phyloP scores from a whole-genome alignment of 495 filamentous ascomycete genomes.

The Trichocladium uniseriatum region DNA sequence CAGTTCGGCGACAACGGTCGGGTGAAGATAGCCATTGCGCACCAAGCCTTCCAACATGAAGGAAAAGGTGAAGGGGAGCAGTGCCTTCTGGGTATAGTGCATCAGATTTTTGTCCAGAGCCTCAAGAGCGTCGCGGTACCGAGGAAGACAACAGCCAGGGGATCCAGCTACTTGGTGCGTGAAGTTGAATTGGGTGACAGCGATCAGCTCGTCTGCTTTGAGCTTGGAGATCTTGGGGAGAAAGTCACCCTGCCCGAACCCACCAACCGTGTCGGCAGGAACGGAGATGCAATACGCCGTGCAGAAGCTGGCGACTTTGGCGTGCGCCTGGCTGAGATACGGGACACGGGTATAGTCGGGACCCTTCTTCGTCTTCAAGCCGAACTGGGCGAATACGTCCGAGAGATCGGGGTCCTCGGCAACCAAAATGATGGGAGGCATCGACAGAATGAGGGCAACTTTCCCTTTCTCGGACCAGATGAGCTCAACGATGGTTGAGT shows the following conservation, averaged over 20 bases:
- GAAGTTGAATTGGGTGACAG: slow-evolving; percentile 19
- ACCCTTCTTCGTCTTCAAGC: no score
- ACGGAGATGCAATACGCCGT: background rate
- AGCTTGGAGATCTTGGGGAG: slow-evolving; percentile 11
- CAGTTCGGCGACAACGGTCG: slow-evolving; percentile 32
- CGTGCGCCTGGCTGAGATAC: slow-evolving; percentile 15
- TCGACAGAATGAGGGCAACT: slow-evolving; percentile 28
- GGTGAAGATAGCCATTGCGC: slow-evolving; percentile 43
- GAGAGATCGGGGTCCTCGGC: no score
- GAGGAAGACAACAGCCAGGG: slow-evolving; percentile 4
- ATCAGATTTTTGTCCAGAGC: slow-evolving; percentile 11
- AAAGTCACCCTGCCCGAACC: no score
- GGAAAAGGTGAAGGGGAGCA: slow-evolving; percentile 27
- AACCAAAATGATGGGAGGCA: slow-evolving; percentile 12
- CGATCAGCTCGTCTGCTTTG: slow-evolving; percentile 18
- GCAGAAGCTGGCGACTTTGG: slow-evolving; percentile 2
- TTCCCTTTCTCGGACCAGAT: slow-evolving; percentile 22
- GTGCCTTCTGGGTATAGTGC: background rate
- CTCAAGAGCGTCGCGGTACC: slow-evolving; percentile 13
- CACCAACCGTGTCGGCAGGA: no score
- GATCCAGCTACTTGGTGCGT: background rate
- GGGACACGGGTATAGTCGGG: slow-evolving; percentile 8
- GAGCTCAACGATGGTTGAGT: slow-evolving; percentile 27
- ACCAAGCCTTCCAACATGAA: slow-evolving; percentile 47
- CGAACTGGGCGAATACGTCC: background rate